phyloP scores from a whole-genome alignment of 2,329 filamentous ascomycete genomes.

The Lecanicillium sp. region DNA sequence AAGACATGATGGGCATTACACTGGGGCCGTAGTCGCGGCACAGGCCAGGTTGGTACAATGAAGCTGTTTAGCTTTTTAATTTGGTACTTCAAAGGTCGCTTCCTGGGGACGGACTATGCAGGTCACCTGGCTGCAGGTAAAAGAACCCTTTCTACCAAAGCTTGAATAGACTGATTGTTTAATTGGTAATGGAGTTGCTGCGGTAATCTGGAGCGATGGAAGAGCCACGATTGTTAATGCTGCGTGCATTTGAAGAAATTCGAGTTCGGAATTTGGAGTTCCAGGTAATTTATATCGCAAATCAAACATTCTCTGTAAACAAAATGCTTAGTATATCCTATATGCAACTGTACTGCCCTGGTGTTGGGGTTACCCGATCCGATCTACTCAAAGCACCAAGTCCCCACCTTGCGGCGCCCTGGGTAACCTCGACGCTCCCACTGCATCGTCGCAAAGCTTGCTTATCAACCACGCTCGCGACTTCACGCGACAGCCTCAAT shows the following conservation, averaged over 20 bases:
- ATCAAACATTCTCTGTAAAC: no score
- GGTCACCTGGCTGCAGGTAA: conserved; percentile 24
- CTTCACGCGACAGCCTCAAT: neutral
- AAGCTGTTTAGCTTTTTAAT: conserved; percentile 30
- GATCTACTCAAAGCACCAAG: no score
- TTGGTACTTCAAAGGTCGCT: conserved; percentile 29
- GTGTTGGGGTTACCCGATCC: no score
- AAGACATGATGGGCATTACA: conserved; percentile 26
- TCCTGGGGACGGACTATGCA: conserved; percentile 26
- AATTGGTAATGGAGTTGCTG: no score
- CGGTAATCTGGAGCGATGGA: neutral
- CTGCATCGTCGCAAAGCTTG: neutral
- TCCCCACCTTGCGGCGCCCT: neutral
- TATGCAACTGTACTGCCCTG: neutral
- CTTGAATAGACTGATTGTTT: conserved; percentile 17
- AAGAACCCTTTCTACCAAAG: conserved; percentile 18
- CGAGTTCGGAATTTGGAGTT: neutral
- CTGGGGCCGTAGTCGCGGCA: conserved; percentile 30
- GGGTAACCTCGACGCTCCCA: neutral
- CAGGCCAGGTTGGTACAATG: conserved; percentile 27
- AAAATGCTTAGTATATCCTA: neutral
- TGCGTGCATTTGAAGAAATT: neutral
- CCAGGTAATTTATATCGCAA: conserved; percentile 2
- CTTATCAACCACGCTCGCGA: neutral
- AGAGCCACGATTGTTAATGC: no score